Conservation (phyloP, 805 yeast species). For the Teunomyces stri region DNA sequence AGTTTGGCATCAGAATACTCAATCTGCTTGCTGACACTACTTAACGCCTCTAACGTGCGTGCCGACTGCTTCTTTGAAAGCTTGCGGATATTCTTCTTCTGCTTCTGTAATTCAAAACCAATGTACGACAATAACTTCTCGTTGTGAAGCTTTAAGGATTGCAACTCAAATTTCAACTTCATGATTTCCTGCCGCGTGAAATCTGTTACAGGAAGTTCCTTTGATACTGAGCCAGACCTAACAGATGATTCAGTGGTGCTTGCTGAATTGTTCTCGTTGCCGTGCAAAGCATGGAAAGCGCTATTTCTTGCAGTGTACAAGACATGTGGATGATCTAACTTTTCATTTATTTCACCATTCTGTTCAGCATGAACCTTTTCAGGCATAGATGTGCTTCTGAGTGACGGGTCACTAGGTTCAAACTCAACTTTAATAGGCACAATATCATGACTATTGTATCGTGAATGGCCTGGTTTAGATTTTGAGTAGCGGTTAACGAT, state of each 20-base stretch:
- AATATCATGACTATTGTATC: conserved; percentile 43
- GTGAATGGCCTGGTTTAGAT: conserved; percentile 32
- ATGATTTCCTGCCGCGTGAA: conserved; percentile 47
- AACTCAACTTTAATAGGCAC: conserved; percentile 44
- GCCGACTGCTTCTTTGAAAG: conserved; percentile 37
- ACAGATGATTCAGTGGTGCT: conserved; percentile 27
- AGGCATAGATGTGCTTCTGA: conserved; percentile 29
- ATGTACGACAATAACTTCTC: conserved; percentile 56
- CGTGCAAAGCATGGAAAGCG: conserved; percentile 26
- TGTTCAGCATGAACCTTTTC: conserved; percentile 17
- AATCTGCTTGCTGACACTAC: conserved; percentile 16
- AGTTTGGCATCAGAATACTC: conserved; percentile 56
- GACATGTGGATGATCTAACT: background rate
- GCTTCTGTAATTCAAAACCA: conserved; percentile 54
- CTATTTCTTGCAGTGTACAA: conserved; percentile 16
- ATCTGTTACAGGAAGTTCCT: conserved; percentile 20
- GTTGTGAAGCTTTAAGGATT: conserved; percentile 52
- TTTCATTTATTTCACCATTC: conserved; percentile 14
- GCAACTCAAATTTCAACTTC: conserved; percentile 51
- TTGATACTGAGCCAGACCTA: conserved; percentile 28
- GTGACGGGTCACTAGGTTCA: conserved; percentile 20
- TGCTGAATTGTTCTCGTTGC: conserved; percentile 19
- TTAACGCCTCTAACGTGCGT: conserved; percentile 16
- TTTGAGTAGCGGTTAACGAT: conserved; percentile 25
- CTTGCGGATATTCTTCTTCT: conserved; percentile 40